Percentiles rank a stretch among this genome's conserved stretches.
phyloP scores from a whole-genome alignment of 129 eudicot species.

The Tagetes patula region DNA sequence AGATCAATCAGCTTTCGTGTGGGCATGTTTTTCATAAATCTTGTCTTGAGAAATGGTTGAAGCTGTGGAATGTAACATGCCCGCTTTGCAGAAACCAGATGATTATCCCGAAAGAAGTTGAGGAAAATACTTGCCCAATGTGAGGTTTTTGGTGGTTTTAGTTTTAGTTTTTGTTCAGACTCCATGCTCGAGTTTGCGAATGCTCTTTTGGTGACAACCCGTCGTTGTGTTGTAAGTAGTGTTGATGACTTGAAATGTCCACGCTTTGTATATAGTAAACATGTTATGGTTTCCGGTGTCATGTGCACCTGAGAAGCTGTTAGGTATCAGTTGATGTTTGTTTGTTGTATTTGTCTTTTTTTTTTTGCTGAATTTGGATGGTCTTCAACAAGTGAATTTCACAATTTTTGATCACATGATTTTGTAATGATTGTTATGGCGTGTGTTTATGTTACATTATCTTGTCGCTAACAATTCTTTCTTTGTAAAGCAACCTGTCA shows the following conservation, averaged over 20 bases:
- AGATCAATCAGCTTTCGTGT: conserved; percentile 68
- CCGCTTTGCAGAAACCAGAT: conserved; percentile 71
- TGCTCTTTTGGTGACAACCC: conserved; percentile 18
- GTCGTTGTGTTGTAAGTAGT: conserved; percentile 8
- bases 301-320: conserved; percentile 39
- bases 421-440: not conserved
- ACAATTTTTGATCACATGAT: not conserved
- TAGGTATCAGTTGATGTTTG: conserved; percentile 18
- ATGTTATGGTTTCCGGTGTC: conserved; percentile 46
- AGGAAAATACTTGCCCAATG: conserved; percentile 68
- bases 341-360: conserved; percentile 9
- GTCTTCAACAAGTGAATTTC: conserved; percentile 6
- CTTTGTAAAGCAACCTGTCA: no score
- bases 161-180: not conserved
- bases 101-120: conserved; percentile 59
- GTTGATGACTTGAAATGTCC: conserved; percentile 23
- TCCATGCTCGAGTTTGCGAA: conserved; percentile 21
- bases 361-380: conserved; percentile 4
- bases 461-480: no score
- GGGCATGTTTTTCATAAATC: conserved; percentile 73
- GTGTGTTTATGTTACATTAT: no score
- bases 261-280: conserved; percentile 42
- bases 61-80: conserved; percentile 71
- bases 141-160: conserved; percentile 34
- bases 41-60: conserved; percentile 81